Conservation (phyloP, 2,329 filamentous ascomycete genomes). For the Arachnomyces sp. region DNA sequence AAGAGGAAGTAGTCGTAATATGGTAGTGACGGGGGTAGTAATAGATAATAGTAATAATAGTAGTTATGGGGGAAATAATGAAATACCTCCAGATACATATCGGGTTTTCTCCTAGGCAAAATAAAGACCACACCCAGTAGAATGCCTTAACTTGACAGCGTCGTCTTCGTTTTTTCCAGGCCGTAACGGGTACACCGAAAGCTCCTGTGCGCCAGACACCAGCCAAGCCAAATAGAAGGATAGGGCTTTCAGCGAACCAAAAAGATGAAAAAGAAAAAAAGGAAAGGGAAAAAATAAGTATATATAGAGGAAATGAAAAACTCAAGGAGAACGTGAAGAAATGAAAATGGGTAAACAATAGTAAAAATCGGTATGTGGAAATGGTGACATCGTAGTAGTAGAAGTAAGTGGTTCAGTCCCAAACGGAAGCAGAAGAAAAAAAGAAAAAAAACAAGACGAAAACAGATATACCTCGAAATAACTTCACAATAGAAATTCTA, state of each 20-base stretch:
- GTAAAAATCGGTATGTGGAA: constrained; percentile 20
- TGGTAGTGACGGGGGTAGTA: too few relatives aligned
- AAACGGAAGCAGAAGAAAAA: neutral
- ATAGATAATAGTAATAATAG: too few relatives aligned
- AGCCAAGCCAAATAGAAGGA: too few relatives aligned
- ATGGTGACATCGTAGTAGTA: neutral
- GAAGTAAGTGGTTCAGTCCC: neutral
- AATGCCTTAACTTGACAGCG: too few relatives aligned
- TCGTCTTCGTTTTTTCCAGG: too few relatives aligned
- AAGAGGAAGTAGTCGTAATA: too few relatives aligned
- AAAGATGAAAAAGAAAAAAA: constrained; percentile 6
- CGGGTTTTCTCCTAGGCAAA: too few relatives aligned
- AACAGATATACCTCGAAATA: neutral
- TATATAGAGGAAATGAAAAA: constrained; percentile 9
- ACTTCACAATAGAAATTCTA: neutral
- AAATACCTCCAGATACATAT: too few relatives aligned
- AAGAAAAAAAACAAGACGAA: neutral
- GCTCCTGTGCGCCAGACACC: too few relatives aligned
- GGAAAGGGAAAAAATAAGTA: constrained; percentile 15
- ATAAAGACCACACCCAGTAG: too few relatives aligned
- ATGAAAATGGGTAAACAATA: constrained; percentile 11
- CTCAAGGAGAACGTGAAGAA: constrained; percentile 3
- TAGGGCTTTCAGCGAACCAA: neutral
- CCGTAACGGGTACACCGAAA: too few relatives aligned
- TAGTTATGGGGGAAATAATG: too few relatives aligned